Evolutionary conservation across 2,329 filamentous ascomycete genomes (phyloP), one percentile per base, ranked within the genome.

Genomic region (Apiospora phragmitis): DNA sequence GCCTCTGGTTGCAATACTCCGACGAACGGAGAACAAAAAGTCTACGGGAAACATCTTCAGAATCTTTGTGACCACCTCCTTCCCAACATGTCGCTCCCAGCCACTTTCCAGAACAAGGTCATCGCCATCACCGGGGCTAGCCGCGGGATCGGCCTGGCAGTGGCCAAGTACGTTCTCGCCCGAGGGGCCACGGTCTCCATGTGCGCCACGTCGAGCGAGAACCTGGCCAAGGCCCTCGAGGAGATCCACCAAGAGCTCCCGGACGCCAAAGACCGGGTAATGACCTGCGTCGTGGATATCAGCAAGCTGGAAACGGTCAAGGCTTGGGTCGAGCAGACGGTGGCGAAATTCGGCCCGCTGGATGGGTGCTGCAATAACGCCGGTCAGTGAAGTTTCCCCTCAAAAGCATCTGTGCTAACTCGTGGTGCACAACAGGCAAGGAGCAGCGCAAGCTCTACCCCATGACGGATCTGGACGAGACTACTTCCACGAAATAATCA

Each of bases 121-220:
- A 51, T 51, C 21, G 66, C 45, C 38, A 45, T 68, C 42, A 68
- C 66, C 66, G 66, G 66, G 4, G 66, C 66, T 26, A 35, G 42
- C 42, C 32, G 38, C 24, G 66, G 66, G 1, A 68, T 68, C 29
- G 66, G 66, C 2, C 16, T 51, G 29, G 66, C 66, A 9, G 29
- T 45, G 26, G 35, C 66, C 8, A 68, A 68, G 12, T n/a, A 43
- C 26, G 42, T 68, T 1, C 6, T 35, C 1, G 66, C 66, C 21
- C n/a, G 66, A 35, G 66, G 66, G 1, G 66, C 66, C 29, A 8
- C 26, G 1, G 43, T 68, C 11, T 41, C 66, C 35, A 43, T 43
- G n/a, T 66, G 62, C 5, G 21, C 62, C 11, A 43, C 35, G 21
- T 43, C 41, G 11, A 43, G 41, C 6, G 62, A 66, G 35, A 43